Conservation (phyloP, 805 yeast species). For the Wickerhamomyces chaumierensis region DNA sequence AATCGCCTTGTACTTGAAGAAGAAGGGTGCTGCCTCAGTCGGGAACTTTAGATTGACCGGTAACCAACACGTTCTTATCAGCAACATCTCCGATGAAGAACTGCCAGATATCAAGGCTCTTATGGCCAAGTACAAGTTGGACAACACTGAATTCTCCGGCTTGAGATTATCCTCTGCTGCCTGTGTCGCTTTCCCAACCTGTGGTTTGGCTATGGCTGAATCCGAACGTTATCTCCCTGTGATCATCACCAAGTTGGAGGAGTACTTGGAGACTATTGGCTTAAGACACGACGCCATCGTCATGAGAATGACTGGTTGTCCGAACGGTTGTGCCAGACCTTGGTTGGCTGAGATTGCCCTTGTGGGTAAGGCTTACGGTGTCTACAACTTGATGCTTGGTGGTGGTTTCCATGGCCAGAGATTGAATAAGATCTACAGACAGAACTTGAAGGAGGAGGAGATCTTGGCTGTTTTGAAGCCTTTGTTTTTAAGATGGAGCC, state of each 20-base stretch:
- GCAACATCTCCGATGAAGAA: slow-evolving; percentile 62
- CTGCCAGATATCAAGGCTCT: slow-evolving; percentile 49
- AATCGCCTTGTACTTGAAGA: slow-evolving; percentile 57
- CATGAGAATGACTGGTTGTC: slow-evolving; percentile 99
- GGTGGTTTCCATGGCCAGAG: slow-evolving; percentile 94
- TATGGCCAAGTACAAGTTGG: slow-evolving; percentile 66
- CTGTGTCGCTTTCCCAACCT: slow-evolving; percentile 96
- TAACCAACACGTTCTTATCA: slow-evolving; percentile 82
- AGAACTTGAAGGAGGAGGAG: slow-evolving; percentile 85
- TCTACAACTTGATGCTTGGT: slow-evolving; percentile 88
- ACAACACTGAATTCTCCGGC: slow-evolving; percentile 73
- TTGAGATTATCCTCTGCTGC: slow-evolving; percentile 87
- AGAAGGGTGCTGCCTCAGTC: slow-evolving; percentile 30
- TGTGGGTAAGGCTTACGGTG: slow-evolving; percentile 90
- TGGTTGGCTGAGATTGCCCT: slow-evolving; percentile 95
- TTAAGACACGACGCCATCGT: slow-evolving; percentile 89
- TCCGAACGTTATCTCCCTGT: slow-evolving; percentile 83
- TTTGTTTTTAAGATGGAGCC: slow-evolving; percentile 86
- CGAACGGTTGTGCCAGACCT: slow-evolving; percentile 97
- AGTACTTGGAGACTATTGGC: slow-evolving; percentile 83
- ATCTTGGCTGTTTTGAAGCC: slow-evolving; percentile 70
- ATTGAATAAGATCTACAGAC: slow-evolving; percentile 78
- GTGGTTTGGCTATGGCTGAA: slow-evolving; percentile 99
- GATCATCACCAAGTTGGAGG: slow-evolving; percentile 71
- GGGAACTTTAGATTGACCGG: slow-evolving; percentile 93